Conservation (phyloP, 2,329 filamentous ascomycete genomes). For the Alternaria sp. region DNA sequence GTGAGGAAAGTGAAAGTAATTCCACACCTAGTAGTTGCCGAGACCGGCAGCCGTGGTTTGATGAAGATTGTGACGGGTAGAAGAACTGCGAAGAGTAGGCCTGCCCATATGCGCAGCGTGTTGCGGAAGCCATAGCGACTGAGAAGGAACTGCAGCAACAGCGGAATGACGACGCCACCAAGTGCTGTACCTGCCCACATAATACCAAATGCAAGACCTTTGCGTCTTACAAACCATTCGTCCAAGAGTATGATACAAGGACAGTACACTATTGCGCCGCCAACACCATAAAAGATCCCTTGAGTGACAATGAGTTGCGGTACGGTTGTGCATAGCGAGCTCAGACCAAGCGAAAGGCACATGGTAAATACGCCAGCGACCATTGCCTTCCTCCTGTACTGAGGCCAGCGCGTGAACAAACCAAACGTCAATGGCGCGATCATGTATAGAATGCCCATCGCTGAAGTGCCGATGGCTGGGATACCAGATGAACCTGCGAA, state of each 20-base stretch:
- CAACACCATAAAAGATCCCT: slow-evolving; percentile 66
- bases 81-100: slow-evolving; percentile 38
- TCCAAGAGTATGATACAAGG: slow-evolving; percentile 66
- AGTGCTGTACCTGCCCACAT: slow-evolving; percentile 60
- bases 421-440: slow-evolving; percentile 50
- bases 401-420: slow-evolving; percentile 42
- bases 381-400: slow-evolving; percentile 36
- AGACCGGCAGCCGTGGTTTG: slow-evolving; percentile 41
- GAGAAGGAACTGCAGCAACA: slow-evolving; percentile 51
- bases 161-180: slow-evolving; percentile 53
- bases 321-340: slow-evolving; percentile 61
- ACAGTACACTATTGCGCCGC: slow-evolving; percentile 62
- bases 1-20: slow-evolving; percentile 41
- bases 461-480: slow-evolving; percentile 68
- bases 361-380: slow-evolving; percentile 46
- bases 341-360: slow-evolving; percentile 42
- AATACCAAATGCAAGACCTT: slow-evolving; percentile 67
- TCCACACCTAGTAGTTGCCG: slow-evolving; percentile 16
- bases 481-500: slow-evolving; percentile 63
- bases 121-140: slow-evolving; percentile 49
- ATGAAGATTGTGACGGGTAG: slow-evolving; percentile 43
- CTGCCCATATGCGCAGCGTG: slow-evolving; percentile 50
- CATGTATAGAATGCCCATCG: slow-evolving; percentile 60
- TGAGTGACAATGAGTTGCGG: slow-evolving; percentile 65
- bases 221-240: slow-evolving; percentile 66